Base-by-base conservation (phyloP, 1,284 basidiomycete species). In the Vanrija sp. region DNA sequence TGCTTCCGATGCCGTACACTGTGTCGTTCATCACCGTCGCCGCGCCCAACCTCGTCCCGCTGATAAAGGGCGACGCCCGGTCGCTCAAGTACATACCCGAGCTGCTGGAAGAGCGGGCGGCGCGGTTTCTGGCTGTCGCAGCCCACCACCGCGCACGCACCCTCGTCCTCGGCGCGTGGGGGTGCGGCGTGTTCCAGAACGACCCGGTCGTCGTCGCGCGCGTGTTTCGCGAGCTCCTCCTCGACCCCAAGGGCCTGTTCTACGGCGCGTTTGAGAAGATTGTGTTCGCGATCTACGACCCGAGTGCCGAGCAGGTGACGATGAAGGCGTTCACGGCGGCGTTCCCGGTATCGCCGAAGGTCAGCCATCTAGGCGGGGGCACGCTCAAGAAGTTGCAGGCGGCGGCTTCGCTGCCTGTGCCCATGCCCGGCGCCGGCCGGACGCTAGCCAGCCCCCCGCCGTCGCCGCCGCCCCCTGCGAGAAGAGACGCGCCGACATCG, bases 111-210 rank as follows among this genome's bases (percentile, higher is more conserved):
- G 53, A 53, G 35, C 57, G 57, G 23, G 51, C 51, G 5, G 51
- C 47, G 18, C 53, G 57, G 20, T 39, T 59, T 20, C 50, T 59
- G 4, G 57, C 57, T 1, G 37, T 59, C 3, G 51, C 50, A 3
- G 45, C 45, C 2, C 20, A 39, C 15, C 53, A 53, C 22, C 24
- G 39, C 15, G 54, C 51, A 0, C n/a, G 18, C n/a, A 38, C 31
- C 1, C 41, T 59, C 27, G 57, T 59, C 23, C 57, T 59, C 37
- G 57, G 57, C 27, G 57, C 57, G 3, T 59, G 57, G 57, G 57
- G 57, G 2, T 56, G 53, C 19, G 57, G 57, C 20, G 57, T 59
- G 41, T 59, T 59, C 48, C 51, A 45, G 15, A 59, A 59, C 53
- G 31, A 36, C 16, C 57, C 54, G 3, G 20, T 12, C 15, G 22